These are phyloP conservation scores for Echria macrotheca DNA, from an alignment of 495 filamentous ascomycete species.

Conservation along the genomic window DNA sequence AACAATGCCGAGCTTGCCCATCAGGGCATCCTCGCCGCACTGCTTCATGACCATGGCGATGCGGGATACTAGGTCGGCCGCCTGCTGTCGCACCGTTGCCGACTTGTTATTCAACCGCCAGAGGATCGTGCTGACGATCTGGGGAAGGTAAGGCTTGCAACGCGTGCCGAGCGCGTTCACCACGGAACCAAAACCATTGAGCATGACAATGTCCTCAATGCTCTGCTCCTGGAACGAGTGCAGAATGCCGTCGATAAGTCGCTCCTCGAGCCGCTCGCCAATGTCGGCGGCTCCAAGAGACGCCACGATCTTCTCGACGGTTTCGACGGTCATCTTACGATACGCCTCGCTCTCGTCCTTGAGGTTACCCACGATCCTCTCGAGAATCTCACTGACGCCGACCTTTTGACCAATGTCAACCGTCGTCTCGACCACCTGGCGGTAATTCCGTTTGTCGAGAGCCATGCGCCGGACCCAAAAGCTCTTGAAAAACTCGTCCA, in stretches of 20 bases:
- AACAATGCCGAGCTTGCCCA: conserved; percentile 94
- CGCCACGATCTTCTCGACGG: conserved; percentile 90
- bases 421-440: conserved; percentile 96
- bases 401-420: conserved; percentile 97
- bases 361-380: conserved; percentile 86
- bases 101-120: conserved; percentile 98
- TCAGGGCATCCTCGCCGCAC: conserved; percentile 89
- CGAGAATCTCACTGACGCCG: conserved; percentile 89
- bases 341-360: conserved; percentile 99
- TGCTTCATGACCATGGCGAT: conserved; percentile 99
- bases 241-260: conserved; percentile 92
- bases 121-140: conserved; percentile 95
- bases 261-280: conserved; percentile 83
- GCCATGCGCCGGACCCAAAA: conserved; percentile 99
- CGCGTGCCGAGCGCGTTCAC: conserved; percentile 91
- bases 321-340: conserved; percentile 98
- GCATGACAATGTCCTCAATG: conserved; percentile 90
- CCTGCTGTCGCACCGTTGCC: conserved; percentile 92
- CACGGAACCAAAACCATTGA: conserved; percentile 98
- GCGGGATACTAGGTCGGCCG: conserved; percentile 91
- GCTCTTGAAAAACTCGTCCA: conserved; percentile 95
- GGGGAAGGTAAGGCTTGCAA: conserved; percentile 93
- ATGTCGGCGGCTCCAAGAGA: conserved; percentile 91
- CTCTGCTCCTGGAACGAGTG: conserved; percentile 98
- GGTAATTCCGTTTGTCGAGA: conserved; percentile 91